A percentile compares a stretch with the other conserved stretches of the same genome.
Evolutionary conservation across 306 rosid genomes (phyloP).

Genomic region (Nissolia schottii): DNA sequence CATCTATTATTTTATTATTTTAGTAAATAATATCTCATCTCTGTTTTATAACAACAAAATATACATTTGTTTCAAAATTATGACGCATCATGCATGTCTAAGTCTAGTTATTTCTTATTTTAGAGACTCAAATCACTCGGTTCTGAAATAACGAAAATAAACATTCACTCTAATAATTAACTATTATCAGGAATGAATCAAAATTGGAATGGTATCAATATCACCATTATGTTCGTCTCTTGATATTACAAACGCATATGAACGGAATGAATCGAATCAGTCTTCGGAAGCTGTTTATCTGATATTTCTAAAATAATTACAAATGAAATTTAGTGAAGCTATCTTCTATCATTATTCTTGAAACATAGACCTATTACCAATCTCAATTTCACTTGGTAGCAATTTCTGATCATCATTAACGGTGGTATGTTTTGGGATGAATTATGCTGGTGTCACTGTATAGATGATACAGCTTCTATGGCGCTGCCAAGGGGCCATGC

Average conservation of each 20-base stretch:
- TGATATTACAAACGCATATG: background rate
- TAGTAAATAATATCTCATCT: no score
- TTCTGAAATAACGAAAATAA: no score
- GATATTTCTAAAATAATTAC: constrained; percentile 15
- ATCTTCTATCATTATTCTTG: constrained; percentile 21
- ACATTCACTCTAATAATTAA: no score
- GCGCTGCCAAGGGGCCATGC: constrained; percentile 99
- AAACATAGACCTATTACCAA: background rate
- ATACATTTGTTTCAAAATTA: no score
- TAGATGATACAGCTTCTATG: constrained; percentile 85
- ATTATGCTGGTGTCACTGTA: constrained; percentile 42
- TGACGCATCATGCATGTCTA: no score
- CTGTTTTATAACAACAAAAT: no score
- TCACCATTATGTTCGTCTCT: constrained; percentile 15
- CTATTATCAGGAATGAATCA: constrained; percentile 14
- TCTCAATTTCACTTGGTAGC: background rate
- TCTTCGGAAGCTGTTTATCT: background rate
- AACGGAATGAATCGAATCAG: constrained; percentile 23
- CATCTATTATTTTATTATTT: no score
- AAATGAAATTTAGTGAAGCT: constrained; percentile 26
- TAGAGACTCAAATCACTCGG: no score
- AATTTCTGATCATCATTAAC: constrained; percentile 14
- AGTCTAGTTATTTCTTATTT: no score
- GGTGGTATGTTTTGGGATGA: constrained; percentile 3
- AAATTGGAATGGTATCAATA: background rate